Conservation (phyloP, 2,329 filamentous ascomycete species). For the Aureobasidium subglaciale region DNA sequence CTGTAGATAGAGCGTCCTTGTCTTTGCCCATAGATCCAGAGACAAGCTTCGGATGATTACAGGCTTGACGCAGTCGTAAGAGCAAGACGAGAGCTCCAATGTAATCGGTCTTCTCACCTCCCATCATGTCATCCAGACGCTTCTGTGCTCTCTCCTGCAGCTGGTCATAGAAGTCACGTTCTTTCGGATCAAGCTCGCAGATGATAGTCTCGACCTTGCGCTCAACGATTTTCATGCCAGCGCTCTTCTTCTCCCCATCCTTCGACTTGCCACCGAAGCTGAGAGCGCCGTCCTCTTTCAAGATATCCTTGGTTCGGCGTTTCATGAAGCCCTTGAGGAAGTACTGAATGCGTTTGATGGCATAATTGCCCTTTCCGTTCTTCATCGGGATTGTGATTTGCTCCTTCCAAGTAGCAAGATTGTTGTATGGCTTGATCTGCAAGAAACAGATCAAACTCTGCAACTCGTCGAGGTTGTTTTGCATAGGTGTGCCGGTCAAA, state of each 20-base stretch:
- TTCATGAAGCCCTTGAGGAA: slow-evolving; percentile 95
- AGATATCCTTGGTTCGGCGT: slow-evolving; percentile 92
- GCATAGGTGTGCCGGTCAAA: slow-evolving; percentile 91
- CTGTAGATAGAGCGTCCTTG: slow-evolving; percentile 69
- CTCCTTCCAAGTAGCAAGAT: slow-evolving; percentile 80
- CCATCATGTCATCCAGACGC: slow-evolving; percentile 82
- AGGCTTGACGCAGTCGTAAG: slow-evolving; percentile 84
- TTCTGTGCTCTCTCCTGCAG: slow-evolving; percentile 79
- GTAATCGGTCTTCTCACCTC: slow-evolving; percentile 69
- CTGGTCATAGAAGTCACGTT: slow-evolving; percentile 78
- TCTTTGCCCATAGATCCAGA: slow-evolving; percentile 81
- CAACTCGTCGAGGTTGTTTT: slow-evolving; percentile 94
- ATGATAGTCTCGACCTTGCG: slow-evolving; percentile 78
- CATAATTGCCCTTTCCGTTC: slow-evolving; percentile 79
- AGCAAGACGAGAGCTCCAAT: slow-evolving; percentile 88
- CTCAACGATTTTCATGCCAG: slow-evolving; percentile 83
- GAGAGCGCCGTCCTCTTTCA: slow-evolving; percentile 77
- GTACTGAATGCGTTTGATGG: slow-evolving; percentile 77
- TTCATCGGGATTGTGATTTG: slow-evolving; percentile 87
- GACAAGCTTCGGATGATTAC: slow-evolving; percentile 86
- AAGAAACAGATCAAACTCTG: slow-evolving; percentile 91
- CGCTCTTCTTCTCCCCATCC: slow-evolving; percentile 47
- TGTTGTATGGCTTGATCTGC: slow-evolving; percentile 82
- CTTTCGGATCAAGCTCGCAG: slow-evolving; percentile 69
- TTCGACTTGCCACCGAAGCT: slow-evolving; percentile 64